Base-by-base conservation (phyloP, 1,284 basidiomycete species). In the Lignosus rhinocerotis region DNA sequence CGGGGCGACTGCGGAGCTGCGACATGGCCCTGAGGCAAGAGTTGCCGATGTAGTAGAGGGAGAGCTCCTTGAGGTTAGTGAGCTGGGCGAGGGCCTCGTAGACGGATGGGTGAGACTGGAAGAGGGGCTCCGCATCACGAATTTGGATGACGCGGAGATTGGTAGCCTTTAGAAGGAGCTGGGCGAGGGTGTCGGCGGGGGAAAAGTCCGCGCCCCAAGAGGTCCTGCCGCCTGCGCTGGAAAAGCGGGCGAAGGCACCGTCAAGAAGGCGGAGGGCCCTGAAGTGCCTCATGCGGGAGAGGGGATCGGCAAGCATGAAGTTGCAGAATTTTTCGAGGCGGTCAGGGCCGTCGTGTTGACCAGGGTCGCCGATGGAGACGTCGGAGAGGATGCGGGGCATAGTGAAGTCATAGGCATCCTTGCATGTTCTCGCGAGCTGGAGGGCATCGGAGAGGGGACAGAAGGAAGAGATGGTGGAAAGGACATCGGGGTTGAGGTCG, bases 11-110 rank as follows among this genome's bases (percentile, higher is more conserved):
- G n/a, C 51, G 53, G 21, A 65, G 59, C 56, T 54, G 61, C 14
- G 60, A 59, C 39, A 67, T 63, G 45, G 63, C 61, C 58, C 65
- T 62, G 62, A 67, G 66, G 46, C 54, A 59, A 19, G 59, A 61
- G 57, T 66, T 66, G 39, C 66, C 66, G 56, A 67, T 64, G 55
- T 64, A 64, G 62, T 64, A 62, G 51, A 67, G 64, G 41, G 62
- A 62, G 32, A 66, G 55, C 51, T 66, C 64, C 41, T 51, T 56
- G 34, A 67, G 56, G 49, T 51, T 44, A 16, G 57, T n/a, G 39
- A 66, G 64, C 54, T 59, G 43, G 14, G 61, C 42, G 31, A 67
- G 53, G 36, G 64, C 66, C 30, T 67, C 64, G 50, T 60, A 59
- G 33, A 67, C 58, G 17, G 62, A 54, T 30, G 66, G 66, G 48